Evolutionary conservation across 441 rosid species (phyloP).

Genomic region (Pelargonium fulgidum): DNA sequence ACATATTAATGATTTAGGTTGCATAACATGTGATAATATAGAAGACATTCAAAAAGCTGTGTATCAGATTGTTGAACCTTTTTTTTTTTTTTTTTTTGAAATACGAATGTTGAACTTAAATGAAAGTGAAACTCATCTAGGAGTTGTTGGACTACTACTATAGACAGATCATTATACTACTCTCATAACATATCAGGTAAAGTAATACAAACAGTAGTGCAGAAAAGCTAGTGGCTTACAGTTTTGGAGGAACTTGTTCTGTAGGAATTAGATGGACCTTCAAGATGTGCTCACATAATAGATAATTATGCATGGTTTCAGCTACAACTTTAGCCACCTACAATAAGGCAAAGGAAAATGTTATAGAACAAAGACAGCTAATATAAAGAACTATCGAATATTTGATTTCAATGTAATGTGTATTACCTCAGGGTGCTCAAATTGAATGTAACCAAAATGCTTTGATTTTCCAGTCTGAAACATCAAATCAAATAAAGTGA

Average conservation of each 20-base stretch:
- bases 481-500: constrained; percentile 14
- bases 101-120: no score
- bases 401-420: neutral
- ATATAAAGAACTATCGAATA: neutral
- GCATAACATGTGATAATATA: neutral
- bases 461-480: constrained; percentile 85
- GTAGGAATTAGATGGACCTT: constrained; percentile 65
- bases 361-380: constrained; percentile 7
- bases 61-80: no score
- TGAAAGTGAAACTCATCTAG: neutral
- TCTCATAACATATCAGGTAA: neutral
- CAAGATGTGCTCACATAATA: constrained; percentile 73
- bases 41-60: no score
- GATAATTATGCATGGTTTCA: constrained; percentile 72
- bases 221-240: constrained; percentile 42
- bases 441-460: constrained; percentile 84
- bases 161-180: neutral
- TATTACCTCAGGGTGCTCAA: constrained; percentile 70
- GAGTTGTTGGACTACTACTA: neutral
- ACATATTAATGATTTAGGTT: neutral
- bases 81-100: no score
- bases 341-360: constrained; percentile 15
- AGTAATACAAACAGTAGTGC: neutral
- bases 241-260: constrained; percentile 64
- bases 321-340: constrained; percentile 95